Evolutionary conservation across 176 grass and related monocot genomes (phyloP).

Genomic region (Lolium rigidum): DNA sequence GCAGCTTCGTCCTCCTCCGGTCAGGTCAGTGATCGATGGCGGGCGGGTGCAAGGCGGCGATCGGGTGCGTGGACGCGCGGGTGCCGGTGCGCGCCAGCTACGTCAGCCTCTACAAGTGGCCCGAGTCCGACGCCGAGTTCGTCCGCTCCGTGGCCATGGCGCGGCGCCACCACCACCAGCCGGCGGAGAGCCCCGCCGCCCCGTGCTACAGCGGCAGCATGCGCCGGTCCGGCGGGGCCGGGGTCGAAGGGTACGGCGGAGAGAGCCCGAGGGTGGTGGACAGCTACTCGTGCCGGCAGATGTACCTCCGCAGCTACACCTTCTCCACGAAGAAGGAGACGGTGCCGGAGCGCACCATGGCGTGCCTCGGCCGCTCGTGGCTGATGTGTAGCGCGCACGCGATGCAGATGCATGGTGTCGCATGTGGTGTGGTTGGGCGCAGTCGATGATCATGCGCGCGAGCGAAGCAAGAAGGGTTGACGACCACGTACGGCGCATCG

Average conservation of each 20-base stretch:
- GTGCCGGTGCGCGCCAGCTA: constrained; percentile 77
- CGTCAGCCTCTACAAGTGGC: constrained; percentile 95
- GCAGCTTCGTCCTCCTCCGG: not conserved
- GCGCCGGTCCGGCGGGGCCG: not conserved
- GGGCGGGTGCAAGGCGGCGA: constrained; percentile 64
- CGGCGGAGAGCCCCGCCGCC: constrained; percentile 33
- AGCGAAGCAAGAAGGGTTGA: too few species aligned
- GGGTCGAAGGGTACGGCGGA: not conserved
- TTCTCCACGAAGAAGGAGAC: constrained; percentile 89
- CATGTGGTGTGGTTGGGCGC: too few species aligned
- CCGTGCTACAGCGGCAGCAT: constrained; percentile 26
- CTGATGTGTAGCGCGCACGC: too few species aligned
- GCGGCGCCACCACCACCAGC: constrained; percentile 38
- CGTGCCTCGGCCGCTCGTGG: constrained; percentile 65
- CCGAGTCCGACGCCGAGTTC: constrained; percentile 95
- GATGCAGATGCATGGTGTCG: too few species aligned
- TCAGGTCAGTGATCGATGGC: constrained; percentile 51
- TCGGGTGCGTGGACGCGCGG: constrained; percentile 66
- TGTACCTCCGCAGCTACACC: constrained; percentile 96
- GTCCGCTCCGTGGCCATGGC: constrained; percentile 67
- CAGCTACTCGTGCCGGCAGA: constrained; percentile 94
- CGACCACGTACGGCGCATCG: too few species aligned
- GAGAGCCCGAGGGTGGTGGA: constrained; percentile 71
- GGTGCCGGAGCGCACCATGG: constrained; percentile 78
- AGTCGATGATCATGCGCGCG: too few species aligned